These are phyloP conservation scores for Lactarius trivialis DNA, from an alignment of 768 basidiomycete species.

Conservation along the genomic window DNA sequence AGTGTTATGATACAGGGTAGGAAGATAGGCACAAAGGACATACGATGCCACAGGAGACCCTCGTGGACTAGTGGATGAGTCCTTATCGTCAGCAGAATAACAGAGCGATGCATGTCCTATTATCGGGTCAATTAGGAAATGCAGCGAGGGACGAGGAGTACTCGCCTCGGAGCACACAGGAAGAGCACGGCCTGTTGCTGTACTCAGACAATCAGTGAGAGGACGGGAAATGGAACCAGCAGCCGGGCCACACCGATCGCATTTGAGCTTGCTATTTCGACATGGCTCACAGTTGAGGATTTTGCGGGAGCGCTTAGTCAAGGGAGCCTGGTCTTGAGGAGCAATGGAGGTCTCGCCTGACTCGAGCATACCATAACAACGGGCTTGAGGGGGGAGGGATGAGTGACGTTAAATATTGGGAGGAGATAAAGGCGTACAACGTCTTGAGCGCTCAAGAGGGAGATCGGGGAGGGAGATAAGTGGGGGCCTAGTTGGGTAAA, in stretches of 20 bases:
- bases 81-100: constrained; percentile 21
- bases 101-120: constrained; percentile 22
- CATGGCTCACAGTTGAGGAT: constrained; percentile 24
- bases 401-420: constrained; percentile 18
- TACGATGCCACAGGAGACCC: constrained; percentile 16
- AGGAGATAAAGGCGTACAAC: constrained; percentile 13
- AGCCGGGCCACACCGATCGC: constrained; percentile 15
- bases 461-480: constrained; percentile 22
- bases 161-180: constrained; percentile 22
- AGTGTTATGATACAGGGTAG: too few relatives aligned
- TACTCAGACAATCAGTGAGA: neutral
- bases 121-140: neutral
- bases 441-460: constrained; percentile 16
- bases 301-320: constrained; percentile 22
- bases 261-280: constrained; percentile 24
- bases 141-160: neutral
- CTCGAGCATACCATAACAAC: constrained; percentile 22
- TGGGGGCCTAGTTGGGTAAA: constrained; percentile 18
- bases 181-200: constrained; percentile 23
- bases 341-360: constrained; percentile 22
- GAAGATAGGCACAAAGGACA: neutral
- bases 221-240: neutral
- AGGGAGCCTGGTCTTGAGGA: constrained; percentile 16
- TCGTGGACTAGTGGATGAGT: constrained; percentile 17
- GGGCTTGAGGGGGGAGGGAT: constrained; percentile 14